A percentile compares a stretch with the other conserved stretches of the same genome.
Evolutionary conservation across 2,329 filamentous ascomycete genomes (phyloP).

Genomic region (Beauveria pseudobassiana): DNA sequence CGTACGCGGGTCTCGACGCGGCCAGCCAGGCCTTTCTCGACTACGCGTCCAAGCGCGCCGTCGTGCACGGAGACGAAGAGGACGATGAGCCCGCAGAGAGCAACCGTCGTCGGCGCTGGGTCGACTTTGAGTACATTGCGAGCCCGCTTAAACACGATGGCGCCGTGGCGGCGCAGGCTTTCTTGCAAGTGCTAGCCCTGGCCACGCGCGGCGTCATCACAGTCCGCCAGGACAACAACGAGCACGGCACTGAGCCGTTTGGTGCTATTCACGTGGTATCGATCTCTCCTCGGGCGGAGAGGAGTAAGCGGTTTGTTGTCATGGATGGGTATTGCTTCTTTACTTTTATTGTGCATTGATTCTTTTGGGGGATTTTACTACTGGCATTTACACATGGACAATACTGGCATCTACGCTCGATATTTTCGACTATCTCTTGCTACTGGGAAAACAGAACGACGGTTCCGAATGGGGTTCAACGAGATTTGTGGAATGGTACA

Average conservation of each 20-base stretch:
- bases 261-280: constrained; percentile 39
- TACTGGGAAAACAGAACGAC: not conserved
- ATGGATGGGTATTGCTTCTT: not conserved
- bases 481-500: not conserved
- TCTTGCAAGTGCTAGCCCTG: constrained; percentile 65
- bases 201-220: constrained; percentile 57
- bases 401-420: not conserved
- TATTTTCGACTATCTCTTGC: not conserved
- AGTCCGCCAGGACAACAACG: constrained; percentile 50
- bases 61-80: constrained; percentile 24
- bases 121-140: constrained; percentile 65
- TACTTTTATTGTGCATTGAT: constrained; percentile 1
- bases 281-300: constrained; percentile 12
- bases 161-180: constrained; percentile 64
- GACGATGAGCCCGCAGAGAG: constrained; percentile 13
- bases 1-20: constrained; percentile 31
- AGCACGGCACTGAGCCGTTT: constrained; percentile 29
- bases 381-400: not conserved
- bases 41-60: constrained; percentile 32
- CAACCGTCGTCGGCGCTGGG: constrained; percentile 33
- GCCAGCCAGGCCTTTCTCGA: constrained; percentile 39
- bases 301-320: not conserved
- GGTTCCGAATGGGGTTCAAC: not conserved
- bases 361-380: not conserved
- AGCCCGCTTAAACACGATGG: constrained; percentile 45